These are phyloP conservation scores for Endothia cerciana DNA, from an alignment of 2,329 filamentous ascomycete genomes.

Conservation along the genomic window DNA sequence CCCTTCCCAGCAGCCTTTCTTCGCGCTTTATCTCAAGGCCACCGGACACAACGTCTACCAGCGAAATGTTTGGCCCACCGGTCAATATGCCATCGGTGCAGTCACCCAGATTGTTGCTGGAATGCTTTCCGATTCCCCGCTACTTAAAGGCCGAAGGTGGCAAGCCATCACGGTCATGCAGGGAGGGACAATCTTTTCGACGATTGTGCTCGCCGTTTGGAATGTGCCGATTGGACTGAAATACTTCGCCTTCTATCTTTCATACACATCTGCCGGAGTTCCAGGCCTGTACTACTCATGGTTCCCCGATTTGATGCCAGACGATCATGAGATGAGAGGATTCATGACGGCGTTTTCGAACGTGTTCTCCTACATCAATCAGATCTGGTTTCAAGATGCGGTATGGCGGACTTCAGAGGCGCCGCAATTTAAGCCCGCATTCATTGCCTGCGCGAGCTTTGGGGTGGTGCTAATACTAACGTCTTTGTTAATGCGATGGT, in stretches of 20 bases:
- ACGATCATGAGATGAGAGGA: constrained; percentile 35
- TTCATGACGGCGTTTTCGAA: constrained; percentile 31
- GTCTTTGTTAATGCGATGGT: constrained; percentile 23
- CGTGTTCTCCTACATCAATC: constrained; percentile 28
- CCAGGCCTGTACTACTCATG: constrained; percentile 31
- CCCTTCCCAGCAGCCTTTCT: constrained; percentile 27
- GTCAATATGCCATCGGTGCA: constrained; percentile 23
- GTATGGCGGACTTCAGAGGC: constrained; percentile 29
- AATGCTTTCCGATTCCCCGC: constrained; percentile 30
- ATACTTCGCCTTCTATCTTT: constrained; percentile 32
- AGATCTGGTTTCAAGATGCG: constrained; percentile 29
- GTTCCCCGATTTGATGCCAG: constrained; percentile 35
- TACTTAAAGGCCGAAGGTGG: constrained; percentile 25
- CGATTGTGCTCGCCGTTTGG: constrained; percentile 26
- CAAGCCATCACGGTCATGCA: constrained; percentile 30
- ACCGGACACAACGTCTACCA: constrained; percentile 20
- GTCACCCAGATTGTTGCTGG: constrained; percentile 25
- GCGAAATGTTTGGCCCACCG: constrained; percentile 27
- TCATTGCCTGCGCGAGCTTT: constrained; percentile 26
- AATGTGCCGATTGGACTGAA: constrained; percentile 21
- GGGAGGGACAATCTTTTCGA: constrained; percentile 28
- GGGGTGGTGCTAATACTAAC: constrained; percentile 22
- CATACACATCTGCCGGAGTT: constrained; percentile 28
- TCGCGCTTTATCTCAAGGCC: constrained; percentile 21
- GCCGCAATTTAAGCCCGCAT: constrained; percentile 24